phyloP scores from a whole-genome alignment of 441 rosid species.

The Breynia disticha region DNA sequence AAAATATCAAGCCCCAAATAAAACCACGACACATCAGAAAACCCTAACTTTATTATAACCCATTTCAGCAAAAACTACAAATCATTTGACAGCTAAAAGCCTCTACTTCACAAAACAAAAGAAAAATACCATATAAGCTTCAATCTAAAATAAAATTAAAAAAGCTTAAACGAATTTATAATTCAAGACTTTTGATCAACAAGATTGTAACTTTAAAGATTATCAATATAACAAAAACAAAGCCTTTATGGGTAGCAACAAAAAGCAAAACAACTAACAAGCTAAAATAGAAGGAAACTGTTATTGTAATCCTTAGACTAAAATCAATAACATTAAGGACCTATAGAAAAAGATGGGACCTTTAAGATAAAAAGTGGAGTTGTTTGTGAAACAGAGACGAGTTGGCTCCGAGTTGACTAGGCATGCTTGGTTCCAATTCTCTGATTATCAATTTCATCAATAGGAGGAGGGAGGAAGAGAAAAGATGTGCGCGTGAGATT shows the following conservation, averaged over 20 bases:
- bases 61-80: constrained; percentile 1
- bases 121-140: background rate
- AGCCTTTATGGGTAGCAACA: background rate
- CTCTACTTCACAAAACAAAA: background rate
- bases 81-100: background rate
- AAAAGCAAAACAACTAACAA: background rate
- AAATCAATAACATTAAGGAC: constrained; percentile 1
- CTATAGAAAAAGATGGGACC: constrained; percentile 4
- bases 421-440: constrained; percentile 8
- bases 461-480: constrained; percentile 5
- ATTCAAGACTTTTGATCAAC: too few relatives aligned
- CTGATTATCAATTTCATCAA: constrained; percentile 12
- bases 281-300: background rate
- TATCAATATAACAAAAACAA: background rate
- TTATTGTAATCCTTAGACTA: background rate
- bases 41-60: constrained; percentile 13
- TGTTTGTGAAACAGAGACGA: constrained; percentile 14
- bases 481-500: background rate
- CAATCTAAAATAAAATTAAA: background rate
- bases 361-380: constrained; percentile 15
- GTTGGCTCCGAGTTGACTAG: constrained; percentile 23
- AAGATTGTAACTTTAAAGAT: background rate
- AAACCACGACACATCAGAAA: constrained; percentile 10
- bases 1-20: constrained; percentile 12
- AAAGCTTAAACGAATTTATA: background rate